Percentiles rank a stretch among this genome's conserved stretches.
Conservation (phyloP, 371 early-diverging fungal species). For the Apophysomyces ossiformis region DNA sequence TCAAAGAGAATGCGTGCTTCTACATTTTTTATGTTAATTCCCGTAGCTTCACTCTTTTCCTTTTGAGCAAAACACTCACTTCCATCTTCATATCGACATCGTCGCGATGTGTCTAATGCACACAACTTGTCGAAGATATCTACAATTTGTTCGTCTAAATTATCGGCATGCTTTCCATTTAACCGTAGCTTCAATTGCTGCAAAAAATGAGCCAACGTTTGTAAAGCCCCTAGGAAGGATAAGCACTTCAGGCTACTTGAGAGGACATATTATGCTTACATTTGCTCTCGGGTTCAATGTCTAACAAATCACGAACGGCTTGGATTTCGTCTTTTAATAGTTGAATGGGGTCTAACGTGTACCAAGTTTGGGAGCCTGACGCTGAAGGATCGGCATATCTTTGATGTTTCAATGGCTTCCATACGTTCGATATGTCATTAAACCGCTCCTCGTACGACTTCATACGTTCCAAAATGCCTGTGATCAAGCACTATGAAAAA, state of each 20-base stretch:
- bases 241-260: background rate
- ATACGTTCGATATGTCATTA: background rate
- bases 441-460: background rate
- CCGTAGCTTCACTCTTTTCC: background rate
- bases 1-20: no score
- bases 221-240: constrained; percentile 52
- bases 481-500: background rate
- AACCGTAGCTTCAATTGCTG: constrained; percentile 38
- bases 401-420: background rate
- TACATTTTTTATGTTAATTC: no score
- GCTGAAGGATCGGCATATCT: constrained; percentile 14
- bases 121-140: constrained; percentile 55
- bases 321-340: constrained; percentile 66
- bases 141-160: constrained; percentile 54
- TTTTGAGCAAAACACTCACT: constrained; percentile 39
- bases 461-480: background rate
- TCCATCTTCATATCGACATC: constrained; percentile 67
- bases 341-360: constrained; percentile 42
- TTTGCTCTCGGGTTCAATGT: constrained; percentile 88
- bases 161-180: constrained; percentile 16
- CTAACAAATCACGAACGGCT: constrained; percentile 77
- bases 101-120: constrained; percentile 62
- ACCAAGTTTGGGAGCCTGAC: constrained; percentile 34
- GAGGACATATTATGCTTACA: constrained; percentile 53
- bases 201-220: constrained; percentile 52